Evolutionary conservation across 2,329 filamentous ascomycete species (phyloP), one percentile per base, ranked within the genome.

Genomic region (Coniochaeta ligniaria): DNA sequence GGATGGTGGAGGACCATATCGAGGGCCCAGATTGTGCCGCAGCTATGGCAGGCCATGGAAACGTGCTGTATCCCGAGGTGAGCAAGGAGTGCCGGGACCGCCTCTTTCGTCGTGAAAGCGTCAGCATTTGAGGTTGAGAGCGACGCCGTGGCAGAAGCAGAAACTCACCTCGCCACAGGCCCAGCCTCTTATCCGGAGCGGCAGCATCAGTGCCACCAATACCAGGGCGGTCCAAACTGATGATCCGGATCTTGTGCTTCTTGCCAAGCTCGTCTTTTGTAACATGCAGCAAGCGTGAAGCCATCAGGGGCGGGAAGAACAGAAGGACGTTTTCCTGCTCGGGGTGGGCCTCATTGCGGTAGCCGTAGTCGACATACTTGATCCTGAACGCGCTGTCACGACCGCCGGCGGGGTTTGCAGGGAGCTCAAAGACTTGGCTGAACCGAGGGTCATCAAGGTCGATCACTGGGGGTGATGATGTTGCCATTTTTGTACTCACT

Each of bases 191-290:
- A 7, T 63, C 45, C 0, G 65, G 59, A 5, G 62, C 59, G 1
- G 69, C 70, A 8, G 67, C 61, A 17, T 69, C 69, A 6, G 73
- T 74, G 8, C 69, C 68, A 12, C 74, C 74, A 47, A 76, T 69
- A 9, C 74, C 74, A 0, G 75, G 74, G 6, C 74, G 63, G 61
- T 76, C 73, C 0, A 65, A 60, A 60, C 63, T 62, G 60, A 76
- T 67, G 54, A 76, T 66, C 35, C 73, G 72, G 22, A 75, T 63
- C 22, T 66, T 62, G 62, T 73, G 64, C 41, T 64, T 57, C 57
- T 67, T 69, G 17, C 73, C 74, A 3, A 73, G 60, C 2, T 63
- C 60, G 59, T 76, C 71, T 59, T 75, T 74, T 63, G 69, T 65
- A 17, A 70, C 59, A 45, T 72, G 69, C 5, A 72, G 28, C 56